Conservation (phyloP, 1,284 basidiomycete species). For the Leccinum fallax region DNA sequence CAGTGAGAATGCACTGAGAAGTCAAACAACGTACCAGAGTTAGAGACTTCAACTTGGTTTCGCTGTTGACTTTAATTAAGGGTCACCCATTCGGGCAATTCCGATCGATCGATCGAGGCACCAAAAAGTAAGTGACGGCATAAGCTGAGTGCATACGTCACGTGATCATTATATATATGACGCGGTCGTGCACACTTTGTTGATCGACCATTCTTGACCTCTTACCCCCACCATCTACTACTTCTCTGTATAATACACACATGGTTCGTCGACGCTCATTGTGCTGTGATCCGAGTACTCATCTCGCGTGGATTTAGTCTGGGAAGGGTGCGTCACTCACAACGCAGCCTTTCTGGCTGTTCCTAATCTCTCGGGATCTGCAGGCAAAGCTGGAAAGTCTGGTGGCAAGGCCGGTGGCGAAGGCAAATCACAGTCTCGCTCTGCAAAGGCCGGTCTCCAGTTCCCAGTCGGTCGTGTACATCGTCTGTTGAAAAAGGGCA, state of each 20-base stretch:
- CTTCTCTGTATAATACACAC: constrained; percentile 32
- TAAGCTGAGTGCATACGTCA: constrained; percentile 35
- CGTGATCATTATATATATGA: constrained; percentile 44
- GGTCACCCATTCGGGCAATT: not conserved
- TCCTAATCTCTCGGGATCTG: constrained; percentile 12
- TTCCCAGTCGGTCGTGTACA: constrained; percentile 94
- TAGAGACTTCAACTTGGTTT: no score
- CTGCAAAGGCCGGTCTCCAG: constrained; percentile 71
- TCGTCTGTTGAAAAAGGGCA: constrained; percentile 83
- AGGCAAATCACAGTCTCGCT: constrained; percentile 73
- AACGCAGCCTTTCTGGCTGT: constrained; percentile 6
- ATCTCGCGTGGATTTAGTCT: constrained; percentile 38
- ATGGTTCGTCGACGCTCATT: constrained; percentile 39
- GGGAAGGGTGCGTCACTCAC: constrained; percentile 45
- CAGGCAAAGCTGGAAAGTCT: constrained; percentile 62
- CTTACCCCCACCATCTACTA: constrained; percentile 44
- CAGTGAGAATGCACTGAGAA: not conserved
- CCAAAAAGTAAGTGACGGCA: not conserved
- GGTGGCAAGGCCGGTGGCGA: constrained; percentile 60
- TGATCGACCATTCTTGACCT: constrained; percentile 44
- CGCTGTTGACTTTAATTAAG: no score
- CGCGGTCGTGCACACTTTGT: constrained; percentile 38
- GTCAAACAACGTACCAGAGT: not conserved
- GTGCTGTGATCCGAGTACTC: not conserved
- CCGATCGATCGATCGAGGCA: not conserved